A percentile compares a stretch with the other conserved stretches of the same genome.
Evolutionary conservation across 805 yeast genomes (phyloP).

Genomic region (Metschnikowia amazonensis): DNA sequence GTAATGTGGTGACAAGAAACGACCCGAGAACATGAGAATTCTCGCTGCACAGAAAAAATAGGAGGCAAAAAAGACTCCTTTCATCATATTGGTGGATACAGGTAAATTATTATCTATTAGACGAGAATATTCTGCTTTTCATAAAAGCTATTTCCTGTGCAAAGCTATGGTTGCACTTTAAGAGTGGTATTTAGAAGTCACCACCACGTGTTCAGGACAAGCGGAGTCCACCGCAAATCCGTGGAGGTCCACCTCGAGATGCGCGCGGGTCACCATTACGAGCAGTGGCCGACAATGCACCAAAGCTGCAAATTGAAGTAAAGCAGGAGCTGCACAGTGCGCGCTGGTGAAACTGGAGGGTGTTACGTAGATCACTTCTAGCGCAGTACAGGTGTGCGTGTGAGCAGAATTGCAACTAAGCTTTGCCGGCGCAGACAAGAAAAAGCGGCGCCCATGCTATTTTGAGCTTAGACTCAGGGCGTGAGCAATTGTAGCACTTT

Average conservation of each 20-base stretch:
- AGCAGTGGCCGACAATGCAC: constrained; percentile 3
- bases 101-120: neutral
- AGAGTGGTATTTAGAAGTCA: neutral
- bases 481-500: neutral
- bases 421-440: neutral
- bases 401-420: neutral
- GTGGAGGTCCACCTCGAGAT: constrained; percentile 1
- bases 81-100: neutral
- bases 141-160: neutral
- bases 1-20: constrained; percentile 1
- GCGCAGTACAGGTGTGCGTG: constrained; percentile 5
- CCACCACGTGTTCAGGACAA: neutral
- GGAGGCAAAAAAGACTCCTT: neutral
- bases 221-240: neutral
- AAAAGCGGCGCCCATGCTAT: constrained; percentile 1
- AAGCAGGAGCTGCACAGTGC: constrained; percentile 3
- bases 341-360: constrained; percentile 4
- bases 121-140: neutral
- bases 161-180: neutral
- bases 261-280: neutral
- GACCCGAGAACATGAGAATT: neutral
- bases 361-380: constrained; percentile 3
- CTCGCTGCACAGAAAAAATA: constrained; percentile 1
- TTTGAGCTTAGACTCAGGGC: neutral
- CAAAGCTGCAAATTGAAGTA: constrained; percentile 4